Evolutionary conservation across 1,284 basidiomycete genomes (phyloP).

Genomic region (Ustilago hordei): DNA sequence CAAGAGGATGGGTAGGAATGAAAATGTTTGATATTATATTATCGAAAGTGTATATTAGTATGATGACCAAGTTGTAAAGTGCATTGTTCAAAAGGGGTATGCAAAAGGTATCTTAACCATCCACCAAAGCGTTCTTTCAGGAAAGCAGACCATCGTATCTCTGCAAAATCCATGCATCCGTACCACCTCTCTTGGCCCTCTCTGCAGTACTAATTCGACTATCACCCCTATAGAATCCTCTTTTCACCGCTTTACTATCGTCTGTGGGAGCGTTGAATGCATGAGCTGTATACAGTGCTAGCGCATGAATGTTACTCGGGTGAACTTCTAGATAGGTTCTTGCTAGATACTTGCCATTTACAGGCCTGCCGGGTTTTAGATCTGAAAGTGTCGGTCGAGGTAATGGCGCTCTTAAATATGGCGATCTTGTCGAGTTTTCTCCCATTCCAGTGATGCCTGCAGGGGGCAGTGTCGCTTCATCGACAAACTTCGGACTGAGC

Average conservation of each 20-base stretch:
- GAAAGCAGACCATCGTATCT: slow-evolving; percentile 32
- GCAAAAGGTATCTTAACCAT: no score
- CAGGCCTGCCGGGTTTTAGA: neutral
- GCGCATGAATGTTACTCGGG: slow-evolving; percentile 50
- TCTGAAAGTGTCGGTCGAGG: neutral
- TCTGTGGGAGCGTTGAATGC: slow-evolving; percentile 39
- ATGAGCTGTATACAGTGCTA: slow-evolving; percentile 45
- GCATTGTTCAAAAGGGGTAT: no score
- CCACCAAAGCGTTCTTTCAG: no score
- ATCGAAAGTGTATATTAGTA: no score
- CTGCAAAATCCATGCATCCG: slow-evolving; percentile 57
- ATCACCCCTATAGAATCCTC: slow-evolving; percentile 58
- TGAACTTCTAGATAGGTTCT: slow-evolving; percentile 56
- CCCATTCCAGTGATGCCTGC: neutral
- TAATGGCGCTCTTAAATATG: slow-evolving; percentile 3
- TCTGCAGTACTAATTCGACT: slow-evolving; percentile 45
- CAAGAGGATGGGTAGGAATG: no score
- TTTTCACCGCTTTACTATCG: slow-evolving; percentile 25
- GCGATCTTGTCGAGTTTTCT: neutral
- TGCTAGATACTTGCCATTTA: slow-evolving; percentile 13
- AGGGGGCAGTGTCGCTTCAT: slow-evolving; percentile 10
- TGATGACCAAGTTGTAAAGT: no score
- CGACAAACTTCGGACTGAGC: slow-evolving; percentile 28
- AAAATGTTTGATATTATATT: no score
- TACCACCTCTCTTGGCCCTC: slow-evolving; percentile 51